Evolutionary conservation across 2,329 filamentous ascomycete genomes (phyloP).

Genomic region (Talaromyces sp.): DNA sequence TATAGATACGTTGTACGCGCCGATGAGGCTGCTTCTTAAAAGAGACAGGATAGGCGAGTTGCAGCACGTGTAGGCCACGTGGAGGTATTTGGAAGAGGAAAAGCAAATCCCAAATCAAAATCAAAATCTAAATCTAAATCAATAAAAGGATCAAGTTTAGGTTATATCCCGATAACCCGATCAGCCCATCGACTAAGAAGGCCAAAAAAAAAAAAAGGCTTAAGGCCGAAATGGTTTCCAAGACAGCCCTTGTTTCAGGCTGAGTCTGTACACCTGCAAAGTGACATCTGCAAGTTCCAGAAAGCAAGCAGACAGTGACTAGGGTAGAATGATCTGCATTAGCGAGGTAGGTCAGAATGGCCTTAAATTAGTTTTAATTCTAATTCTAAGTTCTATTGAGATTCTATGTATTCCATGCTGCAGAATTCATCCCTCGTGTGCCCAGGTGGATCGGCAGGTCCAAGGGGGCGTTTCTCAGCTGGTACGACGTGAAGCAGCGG

Average conservation of each 20-base stretch:
- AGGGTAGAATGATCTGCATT: constrained; percentile 19
- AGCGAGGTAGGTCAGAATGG: not conserved
- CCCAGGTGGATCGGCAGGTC: not conserved
- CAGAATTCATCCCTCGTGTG: not conserved
- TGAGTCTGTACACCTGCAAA: constrained; percentile 9
- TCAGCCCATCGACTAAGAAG: no score
- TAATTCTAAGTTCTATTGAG: not conserved
- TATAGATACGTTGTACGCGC: constrained; percentile 12
- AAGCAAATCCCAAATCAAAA: not conserved
- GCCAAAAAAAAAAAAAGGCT: not conserved
- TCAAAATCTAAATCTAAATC: not conserved
- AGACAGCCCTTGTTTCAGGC: constrained; percentile 6
- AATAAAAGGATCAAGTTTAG: no score
- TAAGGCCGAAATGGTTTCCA: not conserved
- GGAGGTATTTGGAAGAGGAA: constrained; percentile 6
- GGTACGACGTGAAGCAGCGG: not conserved
- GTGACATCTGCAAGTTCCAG: constrained; percentile 1
- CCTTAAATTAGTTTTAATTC: not conserved
- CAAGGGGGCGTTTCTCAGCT: constrained; percentile 5
- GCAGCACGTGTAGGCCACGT: constrained; percentile 29
- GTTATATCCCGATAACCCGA: no score
- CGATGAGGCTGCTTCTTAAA: constrained; percentile 11
- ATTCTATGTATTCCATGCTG: not conserved
- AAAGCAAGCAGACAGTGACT: not conserved
- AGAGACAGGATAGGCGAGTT: constrained; percentile 24